A percentile compares a stretch with the other conserved stretches of the same genome.
Conservation (phyloP, 2,329 filamentous ascomycete genomes). For the Paecilomyces sp. region DNA sequence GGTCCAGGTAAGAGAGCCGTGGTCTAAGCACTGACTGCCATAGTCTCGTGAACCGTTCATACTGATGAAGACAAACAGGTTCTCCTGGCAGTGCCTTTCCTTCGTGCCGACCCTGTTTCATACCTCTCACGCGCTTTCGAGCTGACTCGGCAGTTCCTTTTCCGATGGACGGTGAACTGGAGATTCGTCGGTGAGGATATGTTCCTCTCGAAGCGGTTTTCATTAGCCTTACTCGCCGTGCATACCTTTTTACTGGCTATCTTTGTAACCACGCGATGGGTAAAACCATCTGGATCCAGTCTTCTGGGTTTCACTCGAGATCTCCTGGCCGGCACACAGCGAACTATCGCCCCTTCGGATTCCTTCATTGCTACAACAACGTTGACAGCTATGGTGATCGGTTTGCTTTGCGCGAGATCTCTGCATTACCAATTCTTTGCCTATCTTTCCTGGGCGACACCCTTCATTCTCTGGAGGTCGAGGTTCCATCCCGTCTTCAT, state of each 20-base stretch:
- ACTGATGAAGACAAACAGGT: conserved; percentile 28
- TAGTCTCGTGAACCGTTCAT: neutral
- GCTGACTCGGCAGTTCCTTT: conserved; percentile 82
- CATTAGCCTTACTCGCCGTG: conserved; percentile 56
- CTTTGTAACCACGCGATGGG: conserved; percentile 65
- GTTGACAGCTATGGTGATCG: conserved; percentile 68
- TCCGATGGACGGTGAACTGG: conserved; percentile 99
- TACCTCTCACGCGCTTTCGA: conserved; percentile 85
- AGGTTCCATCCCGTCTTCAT: conserved; percentile 61
- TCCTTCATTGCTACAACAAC: conserved; percentile 70
- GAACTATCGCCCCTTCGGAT: conserved; percentile 56
- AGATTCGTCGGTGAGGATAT: conserved; percentile 78
- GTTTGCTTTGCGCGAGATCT: conserved; percentile 77
- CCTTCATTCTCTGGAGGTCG: conserved; percentile 77
- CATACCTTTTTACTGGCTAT: conserved; percentile 60
- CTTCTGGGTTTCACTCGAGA: conserved; percentile 49
- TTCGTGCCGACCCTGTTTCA: conserved; percentile 53
- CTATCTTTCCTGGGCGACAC: conserved; percentile 83
- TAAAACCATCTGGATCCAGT: conserved; percentile 57
- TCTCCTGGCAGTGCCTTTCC: conserved; percentile 60
- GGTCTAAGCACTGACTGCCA: conserved; percentile 1
- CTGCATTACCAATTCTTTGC: conserved; percentile 95
- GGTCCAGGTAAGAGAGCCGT: conserved; percentile 57
- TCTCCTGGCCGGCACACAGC: conserved; percentile 46
- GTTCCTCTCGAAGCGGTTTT: conserved; percentile 68